phyloP scores from a whole-genome alignment of 148 eudicot genomes.

The Vaccinium myrtillus region DNA sequence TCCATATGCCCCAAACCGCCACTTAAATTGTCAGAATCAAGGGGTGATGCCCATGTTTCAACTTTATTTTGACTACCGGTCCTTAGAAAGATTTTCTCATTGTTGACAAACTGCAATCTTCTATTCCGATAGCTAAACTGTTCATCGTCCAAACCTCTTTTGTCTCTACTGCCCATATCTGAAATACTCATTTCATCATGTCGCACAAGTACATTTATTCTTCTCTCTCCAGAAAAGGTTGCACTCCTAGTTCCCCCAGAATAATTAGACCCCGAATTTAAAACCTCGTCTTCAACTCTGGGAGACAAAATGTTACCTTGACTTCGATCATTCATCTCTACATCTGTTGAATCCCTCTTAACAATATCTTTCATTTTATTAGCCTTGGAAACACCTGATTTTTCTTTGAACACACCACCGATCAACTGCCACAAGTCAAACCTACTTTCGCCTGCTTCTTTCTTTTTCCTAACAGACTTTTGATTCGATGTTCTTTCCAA shows the following conservation, averaged over 20 bases:
- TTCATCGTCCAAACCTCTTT: conserved; percentile 27
- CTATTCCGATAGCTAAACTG: conserved; percentile 30
- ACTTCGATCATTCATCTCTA: conserved; percentile 27
- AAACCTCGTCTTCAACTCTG: conserved; percentile 27
- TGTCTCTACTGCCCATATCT: conserved; percentile 25
- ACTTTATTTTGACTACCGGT: conserved; percentile 34
- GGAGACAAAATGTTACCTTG: conserved; percentile 26
- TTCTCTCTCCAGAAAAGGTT: conserved; percentile 19
- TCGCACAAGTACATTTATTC: conserved; percentile 24
- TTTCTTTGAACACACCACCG: conserved; percentile 33
- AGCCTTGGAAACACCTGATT: conserved; percentile 31
- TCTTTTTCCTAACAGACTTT: conserved; percentile 42
- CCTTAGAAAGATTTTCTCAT: conserved; percentile 27
- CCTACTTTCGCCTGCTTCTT: conserved; percentile 37
- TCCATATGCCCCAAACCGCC: conserved; percentile 29
- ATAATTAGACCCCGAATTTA: conserved; percentile 17
- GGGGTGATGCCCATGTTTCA: conserved; percentile 33
- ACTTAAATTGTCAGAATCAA: conserved; percentile 34
- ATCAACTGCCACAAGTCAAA: conserved; percentile 45
- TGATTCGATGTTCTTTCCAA: conserved; percentile 33
- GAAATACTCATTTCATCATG: conserved; percentile 25
- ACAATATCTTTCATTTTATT: conserved; percentile 37
- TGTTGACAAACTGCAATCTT: conserved; percentile 26
- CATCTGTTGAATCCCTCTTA: conserved; percentile 31
- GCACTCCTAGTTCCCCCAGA: conserved; percentile 16